Evolutionary conservation across 1,139 yeast species (phyloP).

Genomic region (Taphrina confusa): DNA sequence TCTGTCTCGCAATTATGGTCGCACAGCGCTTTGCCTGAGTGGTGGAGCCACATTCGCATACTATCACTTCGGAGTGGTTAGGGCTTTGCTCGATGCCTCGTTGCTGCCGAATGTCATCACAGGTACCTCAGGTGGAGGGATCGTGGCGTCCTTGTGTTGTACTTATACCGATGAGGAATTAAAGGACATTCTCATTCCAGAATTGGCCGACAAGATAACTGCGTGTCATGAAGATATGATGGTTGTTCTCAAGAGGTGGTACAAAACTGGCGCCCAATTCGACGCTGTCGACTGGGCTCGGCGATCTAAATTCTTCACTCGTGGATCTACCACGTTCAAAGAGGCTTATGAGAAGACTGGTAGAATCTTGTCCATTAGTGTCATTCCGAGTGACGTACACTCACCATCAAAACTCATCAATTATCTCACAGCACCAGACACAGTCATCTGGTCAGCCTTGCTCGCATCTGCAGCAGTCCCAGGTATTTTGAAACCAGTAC

Average conservation of each 20-base stretch:
- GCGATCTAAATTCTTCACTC: constrained; percentile 67
- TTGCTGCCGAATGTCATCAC: constrained; percentile 67
- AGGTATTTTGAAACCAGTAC: constrained; percentile 79
- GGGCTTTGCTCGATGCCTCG: constrained; percentile 68
- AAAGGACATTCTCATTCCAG: constrained; percentile 58
- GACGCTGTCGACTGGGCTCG: constrained; percentile 76
- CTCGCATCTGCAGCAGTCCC: constrained; percentile 83
- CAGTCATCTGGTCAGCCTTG: constrained; percentile 78
- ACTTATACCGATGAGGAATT: constrained; percentile 71
- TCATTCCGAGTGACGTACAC: constrained; percentile 81
- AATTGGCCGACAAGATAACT: constrained; percentile 64
- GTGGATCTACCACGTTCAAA: constrained; percentile 69
- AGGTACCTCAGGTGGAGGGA: constrained; percentile 82
- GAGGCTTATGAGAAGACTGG: constrained; percentile 73
- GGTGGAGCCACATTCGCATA: constrained; percentile 71
- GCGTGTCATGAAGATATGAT: constrained; percentile 60
- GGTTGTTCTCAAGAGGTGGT: constrained; percentile 61
- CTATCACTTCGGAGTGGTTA: constrained; percentile 74
- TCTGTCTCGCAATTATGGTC: constrained; percentile 67
- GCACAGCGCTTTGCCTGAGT: constrained; percentile 68
- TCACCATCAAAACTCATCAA: constrained; percentile 79
- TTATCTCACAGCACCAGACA: constrained; percentile 73
- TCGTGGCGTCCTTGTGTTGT: constrained; percentile 73
- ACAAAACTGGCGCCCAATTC: constrained; percentile 76
- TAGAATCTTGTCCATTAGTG: constrained; percentile 66